These are phyloP conservation scores for Umbelopsis vinacea DNA, from an alignment of 192 early-diverging fungal genomes.

Conservation along the genomic window DNA sequence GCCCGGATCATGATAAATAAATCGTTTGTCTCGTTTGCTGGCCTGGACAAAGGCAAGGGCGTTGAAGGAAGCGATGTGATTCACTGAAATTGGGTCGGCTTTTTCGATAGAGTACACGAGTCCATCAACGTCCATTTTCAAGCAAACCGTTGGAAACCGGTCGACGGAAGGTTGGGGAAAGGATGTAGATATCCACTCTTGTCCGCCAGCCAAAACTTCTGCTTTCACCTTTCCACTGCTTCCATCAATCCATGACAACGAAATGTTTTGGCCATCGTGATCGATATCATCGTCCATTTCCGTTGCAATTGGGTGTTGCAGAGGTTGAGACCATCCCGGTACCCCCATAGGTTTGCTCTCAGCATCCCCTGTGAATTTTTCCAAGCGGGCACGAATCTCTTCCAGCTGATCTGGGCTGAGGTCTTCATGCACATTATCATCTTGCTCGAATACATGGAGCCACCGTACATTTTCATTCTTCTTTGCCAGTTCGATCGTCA, in stretches of 20 bases:
- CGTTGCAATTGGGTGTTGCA: conserved; percentile 38
- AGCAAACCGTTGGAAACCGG: conserved; percentile 52
- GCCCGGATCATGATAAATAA: conserved; percentile 60
- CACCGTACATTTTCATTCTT: conserved; percentile 62
- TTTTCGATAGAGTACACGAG: conserved; percentile 59
- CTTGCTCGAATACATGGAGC: conserved; percentile 65
- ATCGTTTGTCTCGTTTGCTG: conserved; percentile 72
- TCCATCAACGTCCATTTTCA: conserved; percentile 74
- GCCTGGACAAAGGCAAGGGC: conserved; percentile 78
- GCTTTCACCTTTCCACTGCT: conserved; percentile 41
- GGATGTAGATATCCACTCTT: conserved; percentile 66
- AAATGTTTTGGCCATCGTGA: conserved; percentile 46
- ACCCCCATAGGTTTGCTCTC: conserved; percentile 30
- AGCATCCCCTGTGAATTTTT: conserved; percentile 60
- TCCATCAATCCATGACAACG: conserved; percentile 51
- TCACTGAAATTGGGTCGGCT: conserved; percentile 27
- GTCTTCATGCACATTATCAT: conserved; percentile 65
- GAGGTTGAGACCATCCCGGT: conserved; percentile 30
- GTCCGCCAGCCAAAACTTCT: conserved; percentile 51
- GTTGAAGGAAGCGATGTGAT: conserved; percentile 64
- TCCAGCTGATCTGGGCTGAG: conserved; percentile 63
- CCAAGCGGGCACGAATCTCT: conserved; percentile 60
- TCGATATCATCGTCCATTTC: conserved; percentile 56
- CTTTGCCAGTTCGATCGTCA: conserved; percentile 70
- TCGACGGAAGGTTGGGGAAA: conserved; percentile 25